These are phyloP conservation scores for Claviceps maximensis DNA, from an alignment of 2,329 filamentous ascomycete species.

Conservation along the genomic window DNA sequence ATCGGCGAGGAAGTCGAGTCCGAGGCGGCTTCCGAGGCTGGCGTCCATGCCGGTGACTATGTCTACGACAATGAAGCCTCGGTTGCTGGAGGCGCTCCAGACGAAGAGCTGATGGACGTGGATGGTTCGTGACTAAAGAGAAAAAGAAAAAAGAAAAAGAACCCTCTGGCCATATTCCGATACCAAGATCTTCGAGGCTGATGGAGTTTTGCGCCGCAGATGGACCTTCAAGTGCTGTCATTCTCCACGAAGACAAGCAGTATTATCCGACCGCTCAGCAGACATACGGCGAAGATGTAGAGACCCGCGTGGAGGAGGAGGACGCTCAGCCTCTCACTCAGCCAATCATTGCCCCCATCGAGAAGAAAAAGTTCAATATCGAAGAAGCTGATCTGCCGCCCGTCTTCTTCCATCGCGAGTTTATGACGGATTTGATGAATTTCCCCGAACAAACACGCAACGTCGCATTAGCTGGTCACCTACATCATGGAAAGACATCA, in stretches of 20 bases:
- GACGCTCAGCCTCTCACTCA: conserved; percentile 86
- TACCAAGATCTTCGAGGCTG: not conserved
- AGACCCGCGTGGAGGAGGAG: conserved; percentile 92
- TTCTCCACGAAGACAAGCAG: conserved; percentile 97
- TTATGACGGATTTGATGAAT: conserved; percentile 93
- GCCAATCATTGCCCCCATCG: conserved; percentile 85
- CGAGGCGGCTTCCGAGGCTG: conserved; percentile 71
- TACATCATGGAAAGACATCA: conserved; percentile 96
- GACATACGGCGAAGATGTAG: conserved; percentile 86
- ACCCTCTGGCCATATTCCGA: not conserved
- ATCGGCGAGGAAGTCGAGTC: conserved; percentile 83
- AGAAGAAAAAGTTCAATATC: conserved; percentile 91
- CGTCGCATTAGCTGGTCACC: conserved; percentile 77
- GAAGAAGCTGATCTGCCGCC: conserved; percentile 83
- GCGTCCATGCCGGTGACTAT: conserved; percentile 62
- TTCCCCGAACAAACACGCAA: conserved; percentile 92
- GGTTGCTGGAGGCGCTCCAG: conserved; percentile 46
- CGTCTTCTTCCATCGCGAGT: conserved; percentile 76
- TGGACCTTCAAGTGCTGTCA: conserved; percentile 88
- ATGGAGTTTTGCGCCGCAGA: conserved; percentile 27
- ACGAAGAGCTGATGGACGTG: conserved; percentile 86
- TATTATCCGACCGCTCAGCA: conserved; percentile 98
- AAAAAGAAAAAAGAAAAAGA: not conserved
- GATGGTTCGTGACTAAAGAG: conserved; percentile 44
- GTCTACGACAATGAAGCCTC: conserved; percentile 68